These are phyloP conservation scores for Chlorella sp. DNA, from an alignment of 139 green algal species.

Conservation along the genomic window DNA sequence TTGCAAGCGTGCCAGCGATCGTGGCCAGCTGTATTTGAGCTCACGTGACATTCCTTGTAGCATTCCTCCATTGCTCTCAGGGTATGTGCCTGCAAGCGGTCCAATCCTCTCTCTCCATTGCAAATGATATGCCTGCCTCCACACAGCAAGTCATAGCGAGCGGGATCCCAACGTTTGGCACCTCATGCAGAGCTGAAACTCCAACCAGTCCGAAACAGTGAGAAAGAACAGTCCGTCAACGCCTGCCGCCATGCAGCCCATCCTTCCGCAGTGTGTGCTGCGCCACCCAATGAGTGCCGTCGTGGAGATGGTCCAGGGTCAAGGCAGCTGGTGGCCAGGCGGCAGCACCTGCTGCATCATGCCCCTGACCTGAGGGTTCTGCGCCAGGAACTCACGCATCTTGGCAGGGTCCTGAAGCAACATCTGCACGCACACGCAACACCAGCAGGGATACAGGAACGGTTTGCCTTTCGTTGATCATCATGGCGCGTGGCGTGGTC, in stretches of 20 bases:
- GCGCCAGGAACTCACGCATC: background rate
- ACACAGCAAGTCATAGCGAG: too few relatives aligned
- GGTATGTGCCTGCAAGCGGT: too few relatives aligned
- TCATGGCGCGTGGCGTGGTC: background rate
- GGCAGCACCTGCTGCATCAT: constrained; percentile 3
- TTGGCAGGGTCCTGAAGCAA: constrained; percentile 2
- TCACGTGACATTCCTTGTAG: too few relatives aligned
- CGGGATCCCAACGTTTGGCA: too few relatives aligned
- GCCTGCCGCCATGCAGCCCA: background rate
- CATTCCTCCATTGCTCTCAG: too few relatives aligned
- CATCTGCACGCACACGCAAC: background rate
- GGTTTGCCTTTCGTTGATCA: background rate
- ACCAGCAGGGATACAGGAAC: background rate
- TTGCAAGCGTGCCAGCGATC: background rate
- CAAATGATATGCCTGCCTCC: too few relatives aligned
- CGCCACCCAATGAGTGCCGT: too few relatives aligned
- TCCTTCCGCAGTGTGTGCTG: background rate
- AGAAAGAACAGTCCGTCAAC: background rate
- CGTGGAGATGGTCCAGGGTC: too few relatives aligned
- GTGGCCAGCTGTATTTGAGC: background rate
- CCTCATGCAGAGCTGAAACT: background rate
- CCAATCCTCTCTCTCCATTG: too few relatives aligned
- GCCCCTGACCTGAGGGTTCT: background rate
- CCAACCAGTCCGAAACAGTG: background rate
- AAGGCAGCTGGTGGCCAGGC: background rate